Base-by-base conservation (phyloP, 768 basidiomycete genomes). In the Lentinula lateritia region DNA sequence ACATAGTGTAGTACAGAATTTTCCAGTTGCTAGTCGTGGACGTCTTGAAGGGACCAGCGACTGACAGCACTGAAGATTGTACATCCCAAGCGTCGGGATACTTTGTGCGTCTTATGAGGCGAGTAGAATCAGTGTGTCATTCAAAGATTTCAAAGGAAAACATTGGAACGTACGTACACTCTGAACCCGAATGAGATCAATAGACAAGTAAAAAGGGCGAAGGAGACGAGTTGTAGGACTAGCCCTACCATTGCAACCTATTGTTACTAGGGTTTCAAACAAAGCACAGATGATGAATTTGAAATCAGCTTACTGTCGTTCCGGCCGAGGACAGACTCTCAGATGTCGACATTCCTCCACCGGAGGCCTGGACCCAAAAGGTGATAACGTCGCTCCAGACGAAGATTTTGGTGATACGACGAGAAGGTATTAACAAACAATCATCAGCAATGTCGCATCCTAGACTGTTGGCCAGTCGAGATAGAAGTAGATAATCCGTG, bases 401-500 rank as follows among this genome's bases (percentile, higher is more conserved):
- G 66, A 87, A 87, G 28, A 81, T 62, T 43, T 71, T 62, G 16
- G 79, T 79, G 63, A 85, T 74, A 20, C 71, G 69, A 6, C 65
- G 66, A 1, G 76, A 70, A 0, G 72, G 69, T 18, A 86, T 66
- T 20, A 79, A 62, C 7, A 85, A 68, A 62, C 78, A 76, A 18
- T 73, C 63, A 20, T 74, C 67, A 13, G 74, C 71, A 8, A 72
- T 67, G 9, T 83, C 67, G 50, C 74, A 68, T 10, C 67, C 70
- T 16, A 68, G 63, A 5, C 46, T 60, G 2, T 48, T 18, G 2
- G 80, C 79, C 5, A 87, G 70, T 8, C 74, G 79, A 5, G 81
- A 80, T 0, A 86, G 75, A 41, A 84, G 71, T 63, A 82, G 65
- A 67, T 87, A 86, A 63, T 81, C 74, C 8, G 79, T 74, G 1